Conservation (phyloP, 106 monocot species). For the Allium fistulosum region DNA sequence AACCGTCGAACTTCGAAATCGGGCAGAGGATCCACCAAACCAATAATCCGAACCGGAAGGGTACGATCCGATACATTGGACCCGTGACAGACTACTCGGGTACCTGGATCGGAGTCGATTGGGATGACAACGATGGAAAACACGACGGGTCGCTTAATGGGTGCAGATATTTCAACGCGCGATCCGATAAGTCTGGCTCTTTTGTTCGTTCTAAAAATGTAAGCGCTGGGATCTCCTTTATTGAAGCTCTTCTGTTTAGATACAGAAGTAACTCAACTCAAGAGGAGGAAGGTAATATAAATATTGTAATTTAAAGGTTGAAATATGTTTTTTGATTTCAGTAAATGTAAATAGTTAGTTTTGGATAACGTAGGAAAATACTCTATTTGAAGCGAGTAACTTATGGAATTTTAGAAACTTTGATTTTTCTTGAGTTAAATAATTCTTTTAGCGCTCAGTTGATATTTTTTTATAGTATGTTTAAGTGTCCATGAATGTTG, state of each 20-base stretch:
- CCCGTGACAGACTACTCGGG: slow-evolving; percentile 46
- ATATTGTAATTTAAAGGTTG: background rate
- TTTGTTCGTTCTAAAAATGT: slow-evolving; percentile 61
- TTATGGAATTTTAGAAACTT: too few relatives aligned
- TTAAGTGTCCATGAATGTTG: too few relatives aligned
- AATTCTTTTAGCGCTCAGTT: too few relatives aligned
- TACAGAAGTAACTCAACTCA: slow-evolving; percentile 66
- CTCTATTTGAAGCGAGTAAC: too few relatives aligned
- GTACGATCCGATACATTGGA: slow-evolving; percentile 81
- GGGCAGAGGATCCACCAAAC: slow-evolving; percentile 66
- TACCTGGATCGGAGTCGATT: slow-evolving; percentile 81
- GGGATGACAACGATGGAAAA: slow-evolving; percentile 79
- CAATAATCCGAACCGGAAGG: slow-evolving; percentile 50
- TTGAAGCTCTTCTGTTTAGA: slow-evolving; percentile 38
- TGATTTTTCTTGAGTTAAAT: too few relatives aligned
- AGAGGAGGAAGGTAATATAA: slow-evolving; percentile 59
- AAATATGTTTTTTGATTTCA: background rate
- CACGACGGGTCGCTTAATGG: slow-evolving; percentile 71
- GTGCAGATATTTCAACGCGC: slow-evolving; percentile 51
- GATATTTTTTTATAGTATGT: too few relatives aligned
- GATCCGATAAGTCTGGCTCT: slow-evolving; percentile 50
- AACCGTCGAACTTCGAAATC: slow-evolving; percentile 15
- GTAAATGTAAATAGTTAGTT: too few relatives aligned
- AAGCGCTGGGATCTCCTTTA: slow-evolving; percentile 47
- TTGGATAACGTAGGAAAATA: too few relatives aligned